Base-by-base conservation (phyloP, 2,329 filamentous ascomycete species). In the Raffaelea deltoideospora region DNA sequence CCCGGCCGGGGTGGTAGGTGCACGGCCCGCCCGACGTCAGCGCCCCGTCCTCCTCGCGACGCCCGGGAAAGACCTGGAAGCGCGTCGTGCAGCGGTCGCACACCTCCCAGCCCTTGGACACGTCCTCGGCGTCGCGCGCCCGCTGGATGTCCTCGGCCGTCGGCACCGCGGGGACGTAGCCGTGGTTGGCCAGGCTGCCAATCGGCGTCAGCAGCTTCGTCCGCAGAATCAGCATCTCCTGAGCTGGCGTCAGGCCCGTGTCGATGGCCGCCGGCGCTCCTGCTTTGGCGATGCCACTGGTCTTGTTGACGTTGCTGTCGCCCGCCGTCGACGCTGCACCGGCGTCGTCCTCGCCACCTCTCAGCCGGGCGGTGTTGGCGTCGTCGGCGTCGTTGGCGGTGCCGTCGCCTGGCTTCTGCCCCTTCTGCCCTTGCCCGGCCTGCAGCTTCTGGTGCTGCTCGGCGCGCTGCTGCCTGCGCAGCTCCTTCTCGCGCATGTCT, bases 11-110 rank as follows among this genome's bases (percentile, higher is more conserved):
- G 53, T 98, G 90, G 54, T 88, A 78, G 1, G 63, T 76, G 57
- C 92, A 98, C 26, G 63, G 60, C 0, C 87, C 87, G 19, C 83
- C 83, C 0, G 76, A 79, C 0, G 82, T 71, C 14, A 94, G 68
- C 3, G 80, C 67, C 0, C 76, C 78, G 32, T 93, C 90, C 46
- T 77, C 69, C 40, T 77, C 71, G 37, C 86, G 72, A 30, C 88
- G 76, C 4, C 86, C 84, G 0, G 87, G 85, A 45, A 93, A 96
- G 4, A 94, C 84, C 50, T 94, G 84, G 50, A 98, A 98, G 18
- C 88, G 76, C 24, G 76, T 75, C 30, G 67, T 67, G 56, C 90
- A 98, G 17, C 90, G 78, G 50, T 94, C 87, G 49, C 90, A 98
- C 34, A 75, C 68, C 58, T 98, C 90, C 67, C 79, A 94, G 33